Base-by-base conservation (phyloP, 768 basidiomycete genomes). In the Pleurotus cornucopiae region DNA sequence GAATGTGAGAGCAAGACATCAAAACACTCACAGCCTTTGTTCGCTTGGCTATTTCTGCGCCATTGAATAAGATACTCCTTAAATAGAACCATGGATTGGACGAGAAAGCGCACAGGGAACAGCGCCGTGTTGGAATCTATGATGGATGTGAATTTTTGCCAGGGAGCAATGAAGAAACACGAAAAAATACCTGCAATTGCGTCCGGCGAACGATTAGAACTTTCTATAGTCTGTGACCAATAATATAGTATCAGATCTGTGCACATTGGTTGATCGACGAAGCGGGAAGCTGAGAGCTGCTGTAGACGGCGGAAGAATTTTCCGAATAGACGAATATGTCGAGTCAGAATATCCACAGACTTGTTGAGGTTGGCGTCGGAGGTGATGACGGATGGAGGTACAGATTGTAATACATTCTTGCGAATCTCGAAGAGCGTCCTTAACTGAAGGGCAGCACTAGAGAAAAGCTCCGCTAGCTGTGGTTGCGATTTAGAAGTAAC, bases 81-180 rank as follows among this genome's bases (percentile, higher is more conserved):
- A 72, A 94, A 93, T 6, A 94, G 71, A 5, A 89, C 86, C 84
- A 94, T 86, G 2, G 86, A 88, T 64, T 92, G 91, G 0, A 93
- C 88, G 56, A 94, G 73, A 63, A 89, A 84, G 9, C 86, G 83
- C 20, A 89, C 76, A n/a, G 92, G 91, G 64, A 85, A 92, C 2
- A 85, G 67, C 1, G 84, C 87, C 44, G 75, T 70, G 26, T 74
- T 66, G 0, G 84, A 80, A 66, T 93, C 89, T 92, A 57, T 13
- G 37, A 47, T 14, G 40, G 37, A 40, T n/a, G 16, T 11, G 23
- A 54, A 14, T 25, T 16, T 16, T 48, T 2, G n/a, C 16, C 40
- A 18, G 46, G 34, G 44, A 38, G 6, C 21, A 23, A 37, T 13
- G 16, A 46, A 18, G 16, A 25, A 23, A 13, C 14, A 11, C 3